Evolutionary conservation across 2,329 filamentous ascomycete genomes (phyloP), one percentile per base, ranked within the genome.

Genomic region (Orbilia quercus): DNA sequence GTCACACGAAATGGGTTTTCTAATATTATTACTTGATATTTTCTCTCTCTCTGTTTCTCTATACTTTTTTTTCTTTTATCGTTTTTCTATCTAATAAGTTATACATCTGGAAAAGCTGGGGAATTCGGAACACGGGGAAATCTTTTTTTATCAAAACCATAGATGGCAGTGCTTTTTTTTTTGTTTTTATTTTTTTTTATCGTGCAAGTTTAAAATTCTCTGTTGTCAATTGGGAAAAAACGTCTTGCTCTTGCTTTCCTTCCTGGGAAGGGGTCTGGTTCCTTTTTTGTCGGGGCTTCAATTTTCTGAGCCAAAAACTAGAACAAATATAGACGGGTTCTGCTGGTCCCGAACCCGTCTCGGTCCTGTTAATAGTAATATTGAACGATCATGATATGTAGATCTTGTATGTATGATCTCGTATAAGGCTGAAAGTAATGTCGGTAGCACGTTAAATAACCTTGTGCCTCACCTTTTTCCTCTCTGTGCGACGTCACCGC

Each of bases 21-120:
- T 47, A 75, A 25, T 71, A 36, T n/a, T n/a, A 40, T 70, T 66
- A 40, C 58, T 75, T 53, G 57, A 62, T 53, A 63, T 75, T 12
- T 2, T 31, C 55, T 66, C n/a, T 63, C 38, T 50, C 36, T 18
- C 14, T 11, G 31, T 50, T 28, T n/a, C 16, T 9, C 23, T 34
- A 11, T 28, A 20, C 12, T 5, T 42, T 31, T 58, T 22, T 25
- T 42, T 40, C 22, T 42, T 63, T 51, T 7, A 20, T 38, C 4
- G 14, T n/a, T 40, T 54, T n/a, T 40, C 18, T 31, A 54, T n/a
- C n/a, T n/a, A n/a, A n/a, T n/a, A n/a, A n/a, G n/a, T n/a, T n/a
- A n/a, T n/a, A 54, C 22, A 38, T 40, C 9, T 40, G 50, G 57
- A 50, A 20, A 44, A 31, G n/a, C 45, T 14, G 22, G 31, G 31